phyloP scores from a whole-genome alignment of 768 basidiomycete genomes.

The Aureoboletus auriporus region DNA sequence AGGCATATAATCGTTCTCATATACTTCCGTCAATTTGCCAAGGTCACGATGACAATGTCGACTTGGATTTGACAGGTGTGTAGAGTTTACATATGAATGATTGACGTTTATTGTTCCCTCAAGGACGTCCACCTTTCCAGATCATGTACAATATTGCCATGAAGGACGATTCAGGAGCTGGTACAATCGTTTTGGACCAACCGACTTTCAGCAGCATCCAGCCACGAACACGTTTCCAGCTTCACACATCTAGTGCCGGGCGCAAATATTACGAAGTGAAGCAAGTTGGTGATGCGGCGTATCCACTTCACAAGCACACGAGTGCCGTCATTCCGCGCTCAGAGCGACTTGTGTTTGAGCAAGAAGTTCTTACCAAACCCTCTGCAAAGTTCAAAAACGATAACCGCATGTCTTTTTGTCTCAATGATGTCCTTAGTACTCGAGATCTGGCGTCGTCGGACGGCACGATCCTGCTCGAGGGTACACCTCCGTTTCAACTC shows the following conservation, averaged over 20 bases:
- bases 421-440: slow-evolving; percentile 62
- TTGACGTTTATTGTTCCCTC: background rate
- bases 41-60: slow-evolving; percentile 75
- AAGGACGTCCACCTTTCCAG: slow-evolving; percentile 91
- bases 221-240: slow-evolving; percentile 71
- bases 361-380: slow-evolving; percentile 79
- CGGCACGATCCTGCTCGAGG: slow-evolving; percentile 62
- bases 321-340: slow-evolving; percentile 61
- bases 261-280: slow-evolving; percentile 88
- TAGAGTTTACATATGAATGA: background rate
- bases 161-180: slow-evolving; percentile 63
- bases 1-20: slow-evolving; percentile 66
- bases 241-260: slow-evolving; percentile 74
- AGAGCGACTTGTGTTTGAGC: slow-evolving; percentile 74
- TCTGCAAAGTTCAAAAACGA: slow-evolving; percentile 72
- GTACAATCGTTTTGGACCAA: slow-evolving; percentile 67
- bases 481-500: slow-evolving; percentile 82
- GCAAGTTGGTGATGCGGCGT: slow-evolving; percentile 81
- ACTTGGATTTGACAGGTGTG: slow-evolving; percentile 75
- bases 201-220: slow-evolving; percentile 85
- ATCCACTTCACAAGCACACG: slow-evolving; percentile 69
- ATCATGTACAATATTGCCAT: slow-evolving; percentile 85
- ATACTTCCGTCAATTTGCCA: slow-evolving; percentile 79
- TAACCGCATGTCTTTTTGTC: slow-evolving; percentile 67
- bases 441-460: slow-evolving; percentile 51